Percentiles rank a stretch among this genome's conserved stretches.
phyloP scores from a whole-genome alignment of 2,329 filamentous ascomycete genomes.

The Nemania sp. region DNA sequence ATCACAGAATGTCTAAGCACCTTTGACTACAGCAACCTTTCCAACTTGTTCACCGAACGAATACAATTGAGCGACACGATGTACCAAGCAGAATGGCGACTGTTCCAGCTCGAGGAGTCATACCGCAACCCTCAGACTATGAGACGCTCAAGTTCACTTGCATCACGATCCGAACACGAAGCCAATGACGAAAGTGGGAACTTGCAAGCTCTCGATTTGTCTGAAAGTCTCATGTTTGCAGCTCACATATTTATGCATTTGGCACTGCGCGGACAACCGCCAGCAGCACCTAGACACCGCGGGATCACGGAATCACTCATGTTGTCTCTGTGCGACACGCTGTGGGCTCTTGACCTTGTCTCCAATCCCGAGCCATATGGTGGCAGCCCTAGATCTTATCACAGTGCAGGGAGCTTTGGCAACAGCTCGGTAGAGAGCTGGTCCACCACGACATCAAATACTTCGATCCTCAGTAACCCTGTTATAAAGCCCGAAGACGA shows the following conservation, averaged over 20 bases:
- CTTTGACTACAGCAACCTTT: slow-evolving; percentile 40
- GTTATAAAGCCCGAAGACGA: slow-evolving; percentile 27
- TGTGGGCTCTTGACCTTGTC: slow-evolving; percentile 35
- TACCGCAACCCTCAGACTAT: slow-evolving; percentile 26
- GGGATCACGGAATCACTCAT: slow-evolving; percentile 36
- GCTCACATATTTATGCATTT: slow-evolving; percentile 40
- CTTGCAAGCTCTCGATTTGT: slow-evolving; percentile 33
- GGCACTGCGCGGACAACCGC: slow-evolving; percentile 39
- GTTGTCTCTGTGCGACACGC: slow-evolving; percentile 33
- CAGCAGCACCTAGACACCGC: slow-evolving; percentile 37
- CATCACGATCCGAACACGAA: slow-evolving; percentile 20
- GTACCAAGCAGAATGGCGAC: slow-evolving; percentile 39
- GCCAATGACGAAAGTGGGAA: slow-evolving; percentile 9
- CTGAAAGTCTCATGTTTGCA: slow-evolving; percentile 37
- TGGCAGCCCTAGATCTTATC: slow-evolving; percentile 23
- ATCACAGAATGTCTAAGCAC: slow-evolving; percentile 37
- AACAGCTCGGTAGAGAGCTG: slow-evolving; percentile 24
- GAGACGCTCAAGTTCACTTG: slow-evolving; percentile 22
- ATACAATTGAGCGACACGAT: slow-evolving; percentile 40
- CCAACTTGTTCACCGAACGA: slow-evolving; percentile 34
- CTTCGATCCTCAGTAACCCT: slow-evolving; percentile 13
- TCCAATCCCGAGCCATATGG: slow-evolving; percentile 27
- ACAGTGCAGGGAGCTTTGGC: slow-evolving; percentile 20
- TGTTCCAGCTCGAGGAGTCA: slow-evolving; percentile 36
- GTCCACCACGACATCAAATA: slow-evolving; percentile 23